Percentiles rank a stretch among this genome's conserved stretches.
These are phyloP conservation scores for Pyrrhoderma noxium DNA, from an alignment of 1,284 basidiomycete species.

Conservation along the genomic window DNA sequence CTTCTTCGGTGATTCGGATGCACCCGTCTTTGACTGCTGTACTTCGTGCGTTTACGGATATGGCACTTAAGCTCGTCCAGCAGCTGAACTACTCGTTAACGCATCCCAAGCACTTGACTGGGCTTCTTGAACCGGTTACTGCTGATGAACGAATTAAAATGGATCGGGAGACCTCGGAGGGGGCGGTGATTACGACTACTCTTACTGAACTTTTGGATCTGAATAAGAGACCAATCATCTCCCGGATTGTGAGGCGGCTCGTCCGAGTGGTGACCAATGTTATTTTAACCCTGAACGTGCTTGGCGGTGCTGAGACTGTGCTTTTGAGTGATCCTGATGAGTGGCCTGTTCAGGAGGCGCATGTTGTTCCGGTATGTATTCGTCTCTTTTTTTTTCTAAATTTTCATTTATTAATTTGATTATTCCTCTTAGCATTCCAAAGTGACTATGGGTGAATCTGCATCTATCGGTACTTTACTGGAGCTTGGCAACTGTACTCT, in stretches of 20 bases:
- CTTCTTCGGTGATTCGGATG: conserved; percentile 28
- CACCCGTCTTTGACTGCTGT: conserved; percentile 50
- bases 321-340: conserved; percentile 61
- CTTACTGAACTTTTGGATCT: conserved; percentile 49
- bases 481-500: conserved; percentile 68
- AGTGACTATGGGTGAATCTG: conserved; percentile 68
- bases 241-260: conserved; percentile 60
- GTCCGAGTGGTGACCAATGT: conserved; percentile 64
- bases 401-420: conserved; percentile 17
- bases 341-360: conserved; percentile 60
- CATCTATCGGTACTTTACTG: conserved; percentile 71
- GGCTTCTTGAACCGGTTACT: conserved; percentile 75
- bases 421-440: conserved; percentile 58
- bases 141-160: conserved; percentile 61
- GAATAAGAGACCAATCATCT: conserved; percentile 60
- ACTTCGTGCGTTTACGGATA: conserved; percentile 57
- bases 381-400: conserved; percentile 13
- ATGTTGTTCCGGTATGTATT: conserved; percentile 65
- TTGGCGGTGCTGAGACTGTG: conserved; percentile 64
- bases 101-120: conserved; percentile 82
- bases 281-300: conserved; percentile 59
- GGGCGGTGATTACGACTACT: conserved; percentile 23
- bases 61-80: conserved; percentile 71
- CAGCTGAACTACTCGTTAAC: conserved; percentile 85
- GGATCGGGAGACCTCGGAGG: conserved; percentile 45